Percentiles rank a stretch among this genome's conserved stretches.
Evolutionary conservation across 768 basidiomycete species (phyloP).

Genomic region (Termitomyces sp.): DNA sequence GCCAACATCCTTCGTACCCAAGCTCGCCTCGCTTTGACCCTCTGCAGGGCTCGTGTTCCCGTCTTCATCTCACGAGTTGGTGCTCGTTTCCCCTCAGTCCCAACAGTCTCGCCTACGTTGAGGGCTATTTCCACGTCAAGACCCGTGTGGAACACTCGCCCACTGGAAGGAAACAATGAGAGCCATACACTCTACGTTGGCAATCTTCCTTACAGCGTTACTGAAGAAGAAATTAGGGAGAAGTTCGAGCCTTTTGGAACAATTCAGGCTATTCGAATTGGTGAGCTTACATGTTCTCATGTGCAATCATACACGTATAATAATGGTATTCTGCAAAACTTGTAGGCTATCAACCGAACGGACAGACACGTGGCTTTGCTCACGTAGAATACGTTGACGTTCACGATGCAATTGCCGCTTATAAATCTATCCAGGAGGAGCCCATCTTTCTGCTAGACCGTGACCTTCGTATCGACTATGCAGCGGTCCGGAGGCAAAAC

Average conservation of each 20-base stretch:
- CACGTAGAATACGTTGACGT: slow-evolving; percentile 39
- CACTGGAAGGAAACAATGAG: background rate
- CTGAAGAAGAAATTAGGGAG: slow-evolving; percentile 36
- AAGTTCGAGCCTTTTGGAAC: slow-evolving; percentile 42
- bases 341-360: slow-evolving; percentile 23
- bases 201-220: slow-evolving; percentile 50
- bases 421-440: slow-evolving; percentile 34
- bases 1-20: slow-evolving; percentile 33
- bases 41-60: slow-evolving; percentile 18
- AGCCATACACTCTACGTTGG: slow-evolving; percentile 40
- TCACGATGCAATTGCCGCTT: slow-evolving; percentile 33
- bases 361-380: slow-evolving; percentile 39
- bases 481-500: slow-evolving; percentile 10
- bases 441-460: slow-evolving; percentile 48
- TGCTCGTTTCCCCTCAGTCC: background rate
- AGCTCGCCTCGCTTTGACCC: slow-evolving; percentile 27
- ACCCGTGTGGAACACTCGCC: background rate
- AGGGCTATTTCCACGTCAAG: slow-evolving; percentile 19
- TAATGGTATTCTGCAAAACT: background rate
- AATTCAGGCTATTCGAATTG: slow-evolving; percentile 32
- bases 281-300: slow-evolving; percentile 25
- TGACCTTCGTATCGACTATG: slow-evolving; percentile 39
- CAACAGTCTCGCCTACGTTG: background rate
- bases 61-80: background rate
- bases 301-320: background rate